A percentile compares a stretch with the other conserved stretches of the same genome.
These are phyloP conservation scores for Candida fluviatilis DNA, from an alignment of 805 yeast genomes.

Conservation along the genomic window DNA sequence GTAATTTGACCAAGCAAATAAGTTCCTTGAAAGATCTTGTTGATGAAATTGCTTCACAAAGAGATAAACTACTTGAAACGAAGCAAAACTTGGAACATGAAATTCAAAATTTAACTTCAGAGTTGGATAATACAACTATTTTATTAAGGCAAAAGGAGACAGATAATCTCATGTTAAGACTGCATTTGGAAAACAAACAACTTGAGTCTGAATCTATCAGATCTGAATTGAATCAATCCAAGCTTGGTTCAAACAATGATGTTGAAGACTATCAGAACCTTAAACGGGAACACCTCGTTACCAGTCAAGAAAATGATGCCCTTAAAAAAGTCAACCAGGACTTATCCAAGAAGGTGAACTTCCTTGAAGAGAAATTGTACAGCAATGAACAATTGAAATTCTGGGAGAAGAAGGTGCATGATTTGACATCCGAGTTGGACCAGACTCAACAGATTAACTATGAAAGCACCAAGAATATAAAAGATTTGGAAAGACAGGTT, in stretches of 20 bases:
- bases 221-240: constrained; percentile 32
- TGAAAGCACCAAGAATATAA: constrained; percentile 49
- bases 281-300: constrained; percentile 50
- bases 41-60: constrained; percentile 57
- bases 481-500: constrained; percentile 48
- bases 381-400: constrained; percentile 52
- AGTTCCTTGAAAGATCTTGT: constrained; percentile 54
- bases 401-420: constrained; percentile 56
- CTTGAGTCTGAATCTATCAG: constrained; percentile 28
- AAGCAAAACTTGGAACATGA: constrained; percentile 30
- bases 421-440: constrained; percentile 49
- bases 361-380: constrained; percentile 45
- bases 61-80: constrained; percentile 51
- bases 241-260: constrained; percentile 23
- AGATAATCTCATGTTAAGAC: constrained; percentile 27
- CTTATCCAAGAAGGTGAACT: constrained; percentile 41
- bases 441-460: constrained; percentile 43
- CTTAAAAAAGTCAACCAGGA: constrained; percentile 52
- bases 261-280: constrained; percentile 31
- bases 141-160: constrained; percentile 23
- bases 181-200: constrained; percentile 32
- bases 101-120: constrained; percentile 20
- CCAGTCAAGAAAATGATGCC: constrained; percentile 65
- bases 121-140: constrained; percentile 21
- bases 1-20: constrained; percentile 44